Conservation (phyloP, 306 rosid genomes). For the Cotoneaster glaucophyllus region DNA sequence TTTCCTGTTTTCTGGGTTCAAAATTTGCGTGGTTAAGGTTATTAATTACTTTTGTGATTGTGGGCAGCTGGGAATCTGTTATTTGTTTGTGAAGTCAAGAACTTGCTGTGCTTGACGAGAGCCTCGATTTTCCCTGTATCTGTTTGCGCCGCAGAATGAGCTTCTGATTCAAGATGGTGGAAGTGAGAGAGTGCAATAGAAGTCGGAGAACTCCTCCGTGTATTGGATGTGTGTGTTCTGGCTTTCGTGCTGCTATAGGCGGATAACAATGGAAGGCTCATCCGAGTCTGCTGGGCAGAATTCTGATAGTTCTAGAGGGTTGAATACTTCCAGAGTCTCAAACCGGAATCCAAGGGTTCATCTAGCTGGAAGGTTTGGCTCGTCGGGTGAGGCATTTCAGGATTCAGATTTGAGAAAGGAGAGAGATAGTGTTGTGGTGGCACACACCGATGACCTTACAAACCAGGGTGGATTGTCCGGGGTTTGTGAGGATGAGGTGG, state of each 20-base stretch:
- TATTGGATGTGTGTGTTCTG: slow-evolving; percentile 39
- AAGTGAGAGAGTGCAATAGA: slow-evolving; percentile 30
- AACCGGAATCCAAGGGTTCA: slow-evolving; percentile 43
- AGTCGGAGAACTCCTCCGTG: slow-evolving; percentile 28
- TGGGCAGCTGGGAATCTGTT: slow-evolving; percentile 34
- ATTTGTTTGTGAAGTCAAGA: slow-evolving; percentile 15
- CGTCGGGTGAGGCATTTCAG: slow-evolving; percentile 38
- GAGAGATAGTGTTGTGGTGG: slow-evolving; percentile 42
- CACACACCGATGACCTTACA: slow-evolving; percentile 32
- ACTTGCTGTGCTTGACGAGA: slow-evolving; percentile 23
- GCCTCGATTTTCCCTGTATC: neutral
- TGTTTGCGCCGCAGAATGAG: slow-evolving; percentile 24
- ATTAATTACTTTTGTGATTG: slow-evolving; percentile 14
- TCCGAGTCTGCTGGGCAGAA: slow-evolving; percentile 55
- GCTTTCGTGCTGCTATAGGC: slow-evolving; percentile 51
- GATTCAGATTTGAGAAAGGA: slow-evolving; percentile 44
- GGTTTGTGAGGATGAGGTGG: slow-evolving; percentile 50
- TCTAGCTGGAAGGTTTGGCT: slow-evolving; percentile 28
- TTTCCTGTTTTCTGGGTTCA: neutral
- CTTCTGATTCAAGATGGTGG: slow-evolving; percentile 38
- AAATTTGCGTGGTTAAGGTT: slow-evolving; percentile 9
- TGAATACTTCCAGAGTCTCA: slow-evolving; percentile 54
- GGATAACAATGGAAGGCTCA: slow-evolving; percentile 79
- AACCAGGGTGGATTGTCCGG: slow-evolving; percentile 54
- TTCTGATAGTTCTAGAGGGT: slow-evolving; percentile 57